Base-by-base conservation (phyloP, 2,329 filamentous ascomycete genomes). In the Neonectria magnoliae region DNA sequence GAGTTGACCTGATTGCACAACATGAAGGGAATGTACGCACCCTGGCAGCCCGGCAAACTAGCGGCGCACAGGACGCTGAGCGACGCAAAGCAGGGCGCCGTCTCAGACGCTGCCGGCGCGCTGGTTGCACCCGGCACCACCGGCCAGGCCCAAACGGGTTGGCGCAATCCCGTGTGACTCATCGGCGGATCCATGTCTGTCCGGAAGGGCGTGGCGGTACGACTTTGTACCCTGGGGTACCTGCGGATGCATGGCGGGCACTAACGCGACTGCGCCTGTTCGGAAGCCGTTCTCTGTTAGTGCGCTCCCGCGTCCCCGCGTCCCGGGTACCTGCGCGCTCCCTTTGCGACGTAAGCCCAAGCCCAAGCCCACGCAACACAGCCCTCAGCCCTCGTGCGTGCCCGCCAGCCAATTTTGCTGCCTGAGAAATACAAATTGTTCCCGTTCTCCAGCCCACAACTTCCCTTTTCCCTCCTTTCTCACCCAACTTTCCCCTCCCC, bases 381-480 rank as follows among this genome's bases (percentile, higher is more conserved):
- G 72, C 73, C 73, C 70, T 72, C 62, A 62, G 59, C 62, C 60
- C 59, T 64, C 58, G 58, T 38, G 63, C 47, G 14, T 38, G 36
- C 38, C 45, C 27, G 52, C 41, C 44, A 16, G 45, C 51, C 20
- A 13, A 36, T 56, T 67, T 82, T 78, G 79, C 76, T 83, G 81
- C 81, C 81, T 84, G 80, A 82, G 77, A 81, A 79, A 78, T 80
- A 83, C 80, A 83, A 80, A 81, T 79, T 71, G 60, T 75, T 68
- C 71, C 72, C 61, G 60, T 64, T 71, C 75, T 72, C 73, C 71
- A 62, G 33, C 64, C 69, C 69, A 57, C 51, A 66, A 65, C 62
- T 66, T 67, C 71, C 63, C 68, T 60, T 74, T 70, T 74, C 71
- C 78, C 73, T 73, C 71, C 71, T 75, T 75, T 75, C 76, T 72